A percentile compares a stretch with the other conserved stretches of the same genome.
Evolutionary conservation across 2,329 filamentous ascomycete species (phyloP).

Genomic region (Aspergillus versicolor): DNA sequence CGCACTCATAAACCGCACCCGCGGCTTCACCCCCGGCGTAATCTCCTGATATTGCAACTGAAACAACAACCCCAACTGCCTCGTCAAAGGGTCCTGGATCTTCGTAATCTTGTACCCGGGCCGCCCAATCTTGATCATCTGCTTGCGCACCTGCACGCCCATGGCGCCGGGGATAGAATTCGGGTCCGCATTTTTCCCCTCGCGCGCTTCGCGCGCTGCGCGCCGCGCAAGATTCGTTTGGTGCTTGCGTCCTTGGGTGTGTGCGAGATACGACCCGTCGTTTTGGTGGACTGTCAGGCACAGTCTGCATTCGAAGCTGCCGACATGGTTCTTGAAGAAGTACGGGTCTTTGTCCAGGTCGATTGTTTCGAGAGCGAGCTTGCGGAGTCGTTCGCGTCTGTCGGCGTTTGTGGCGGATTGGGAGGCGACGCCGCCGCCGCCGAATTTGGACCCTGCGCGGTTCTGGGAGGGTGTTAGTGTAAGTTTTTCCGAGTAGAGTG

Average conservation of each 20-base stretch:
- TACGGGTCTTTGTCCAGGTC: conserved; percentile 99
- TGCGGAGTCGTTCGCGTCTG: conserved; percentile 92
- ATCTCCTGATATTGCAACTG: conserved; percentile 96
- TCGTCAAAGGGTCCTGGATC: conserved; percentile 80
- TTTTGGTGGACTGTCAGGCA: conserved; percentile 98
- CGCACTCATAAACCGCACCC: conserved; percentile 95
- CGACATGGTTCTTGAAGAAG: conserved; percentile 99
- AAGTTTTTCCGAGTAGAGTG: conserved; percentile 4
- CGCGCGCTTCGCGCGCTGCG: conserved; percentile 91
- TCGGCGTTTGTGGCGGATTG: conserved; percentile 92
- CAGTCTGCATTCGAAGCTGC: conserved; percentile 94
- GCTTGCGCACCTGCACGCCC: conserved; percentile 74
- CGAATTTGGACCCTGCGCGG: conserved; percentile 94
- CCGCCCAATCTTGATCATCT: conserved; percentile 89
- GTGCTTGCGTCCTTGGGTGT: conserved; percentile 98
- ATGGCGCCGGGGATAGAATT: conserved; percentile 72
- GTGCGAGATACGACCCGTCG: conserved; percentile 96
- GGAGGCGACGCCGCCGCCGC: conserved; percentile 93
- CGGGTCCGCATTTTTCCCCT: conserved; percentile 67
- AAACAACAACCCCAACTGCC: conserved; percentile 89
- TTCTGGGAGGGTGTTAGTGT: conserved; percentile 57
- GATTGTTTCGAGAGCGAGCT: conserved; percentile 97
- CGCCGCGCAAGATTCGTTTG: conserved; percentile 96
- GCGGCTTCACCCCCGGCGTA: conserved; percentile 68
- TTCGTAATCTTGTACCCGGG: conserved; percentile 99